Evolutionary conservation across 2,329 filamentous ascomycete genomes (phyloP).

Genomic region (Fusarium succisae): DNA sequence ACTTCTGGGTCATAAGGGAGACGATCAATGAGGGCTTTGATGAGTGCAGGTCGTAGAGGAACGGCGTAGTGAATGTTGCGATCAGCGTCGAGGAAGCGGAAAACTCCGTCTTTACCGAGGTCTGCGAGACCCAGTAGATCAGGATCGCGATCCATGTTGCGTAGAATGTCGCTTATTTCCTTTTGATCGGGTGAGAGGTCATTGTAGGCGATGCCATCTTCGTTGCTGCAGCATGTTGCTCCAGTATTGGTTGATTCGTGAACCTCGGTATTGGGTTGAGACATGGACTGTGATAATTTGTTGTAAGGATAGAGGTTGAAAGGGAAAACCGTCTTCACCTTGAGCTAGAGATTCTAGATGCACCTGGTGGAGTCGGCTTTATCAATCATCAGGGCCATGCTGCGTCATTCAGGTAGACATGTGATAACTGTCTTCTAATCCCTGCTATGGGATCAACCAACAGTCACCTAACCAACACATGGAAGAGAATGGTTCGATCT

Average conservation of each 20-base stretch:
- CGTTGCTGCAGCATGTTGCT: not conserved
- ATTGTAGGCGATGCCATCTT: not conserved
- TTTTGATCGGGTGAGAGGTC: not conserved
- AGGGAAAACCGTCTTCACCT: rapidly evolving
- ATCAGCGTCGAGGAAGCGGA: not conserved
- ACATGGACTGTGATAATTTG: not conserved
- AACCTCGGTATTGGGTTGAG: not conserved
- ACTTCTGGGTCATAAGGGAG: not conserved
- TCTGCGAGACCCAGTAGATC: not conserved
- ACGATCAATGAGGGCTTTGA: not conserved
- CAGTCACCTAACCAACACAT: not conserved
- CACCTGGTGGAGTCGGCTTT: not conserved
- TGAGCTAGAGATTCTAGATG: not conserved
- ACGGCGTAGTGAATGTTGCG: not conserved
- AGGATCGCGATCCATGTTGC: not conserved
- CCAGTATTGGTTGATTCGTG: not conserved
- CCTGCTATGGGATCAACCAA: not conserved
- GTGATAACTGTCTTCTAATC: not conserved
- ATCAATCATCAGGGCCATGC: not conserved
- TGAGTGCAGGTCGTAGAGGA: not conserved
- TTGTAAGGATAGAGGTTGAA: not conserved
- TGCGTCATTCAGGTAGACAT: not conserved
- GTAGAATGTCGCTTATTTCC: slow-evolving; percentile 2
- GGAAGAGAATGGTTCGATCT: not conserved
- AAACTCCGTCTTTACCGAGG: not conserved